Evolutionary conservation across 164 flowering plant species (phyloP), one percentile per base, ranked within the genome.

Genomic region (Annona squamosa): DNA sequence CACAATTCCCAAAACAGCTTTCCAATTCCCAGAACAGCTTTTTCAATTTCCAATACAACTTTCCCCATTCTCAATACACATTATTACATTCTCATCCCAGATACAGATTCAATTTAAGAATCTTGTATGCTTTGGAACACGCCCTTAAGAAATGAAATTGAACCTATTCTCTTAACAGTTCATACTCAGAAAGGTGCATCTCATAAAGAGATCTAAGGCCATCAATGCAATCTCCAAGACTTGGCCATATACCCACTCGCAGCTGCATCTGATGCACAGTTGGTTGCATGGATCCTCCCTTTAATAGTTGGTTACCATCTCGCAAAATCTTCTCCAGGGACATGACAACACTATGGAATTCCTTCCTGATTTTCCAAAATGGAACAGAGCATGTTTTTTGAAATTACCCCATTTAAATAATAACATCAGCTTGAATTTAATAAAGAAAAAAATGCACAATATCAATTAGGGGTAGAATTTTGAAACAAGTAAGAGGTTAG

Each of bases 101-200:
- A 26, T 26, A 26, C 37, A 26, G 37, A 26, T 26, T 26, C 37
- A 1, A 26, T 26, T 26, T 26, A 26, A 26, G 37, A 26, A 26
- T 26, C 37, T 26, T 26, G 37, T 26, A 26, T 26, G 37, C 0
- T 26, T 26, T 26, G 37, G 37, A 26, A 26, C 37, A 26, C 37
- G 37, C 37, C 37, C 37, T 26, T 26, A 65, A 67, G 48, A 37
- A 52, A 65, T 17, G 13, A 73, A 70, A 10, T 41, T n/a, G 19
- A 48, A 64, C 16, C 7, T 3, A 43, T 7, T 16, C 46, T 47
- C 19, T 4, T 7, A 52, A 13, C 12, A 4, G 10, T 72, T 13
- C 93, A 79, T 88, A 94, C 98, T 94, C 99, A 1, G 89, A 83
- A 41, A 67, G 79, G 75, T 93, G 90, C 94, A 91, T 91, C 52